Conservation (phyloP, 1,284 basidiomycete species). For the Paramarasmius palmivorus region DNA sequence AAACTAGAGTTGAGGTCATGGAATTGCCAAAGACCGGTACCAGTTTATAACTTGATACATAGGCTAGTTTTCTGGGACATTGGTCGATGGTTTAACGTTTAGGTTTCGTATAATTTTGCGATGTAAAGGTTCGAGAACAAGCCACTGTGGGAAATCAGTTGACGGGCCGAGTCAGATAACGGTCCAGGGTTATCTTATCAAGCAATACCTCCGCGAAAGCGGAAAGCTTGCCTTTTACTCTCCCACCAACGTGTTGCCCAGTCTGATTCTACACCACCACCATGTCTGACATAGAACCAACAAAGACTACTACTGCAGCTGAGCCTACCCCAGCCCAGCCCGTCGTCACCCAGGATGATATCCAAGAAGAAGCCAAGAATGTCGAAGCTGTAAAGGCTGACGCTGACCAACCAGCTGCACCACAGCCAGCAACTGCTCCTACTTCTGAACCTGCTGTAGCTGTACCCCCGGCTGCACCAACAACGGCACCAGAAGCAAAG, state of each 20-base stretch:
- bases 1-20: slow-evolving; percentile 10
- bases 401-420: slow-evolving; percentile 5
- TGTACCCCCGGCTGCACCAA: slow-evolving; percentile 1
- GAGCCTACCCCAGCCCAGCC: not conserved
- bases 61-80: no score
- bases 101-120: no score
- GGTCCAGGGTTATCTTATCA: no score
- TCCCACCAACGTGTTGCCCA: not conserved
- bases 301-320: not conserved
- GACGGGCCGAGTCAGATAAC: no score
- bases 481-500: not conserved
- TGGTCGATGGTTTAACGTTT: no score
- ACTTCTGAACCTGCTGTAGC: slow-evolving; percentile 3
- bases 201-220: no score
- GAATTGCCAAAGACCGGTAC: slow-evolving; percentile 1
- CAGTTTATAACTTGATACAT: no score
- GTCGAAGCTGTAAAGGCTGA: no score
- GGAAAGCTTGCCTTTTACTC: no score
- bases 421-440: slow-evolving; percentile 15
- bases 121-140: no score
- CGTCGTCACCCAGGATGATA: not conserved
- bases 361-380: slow-evolving; percentile 9
- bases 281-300: not conserved
- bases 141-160: no score
- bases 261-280: no score